Evolutionary conservation across 129 eudicot genomes (phyloP).

Genomic region (Flaveria trinervia): DNA sequence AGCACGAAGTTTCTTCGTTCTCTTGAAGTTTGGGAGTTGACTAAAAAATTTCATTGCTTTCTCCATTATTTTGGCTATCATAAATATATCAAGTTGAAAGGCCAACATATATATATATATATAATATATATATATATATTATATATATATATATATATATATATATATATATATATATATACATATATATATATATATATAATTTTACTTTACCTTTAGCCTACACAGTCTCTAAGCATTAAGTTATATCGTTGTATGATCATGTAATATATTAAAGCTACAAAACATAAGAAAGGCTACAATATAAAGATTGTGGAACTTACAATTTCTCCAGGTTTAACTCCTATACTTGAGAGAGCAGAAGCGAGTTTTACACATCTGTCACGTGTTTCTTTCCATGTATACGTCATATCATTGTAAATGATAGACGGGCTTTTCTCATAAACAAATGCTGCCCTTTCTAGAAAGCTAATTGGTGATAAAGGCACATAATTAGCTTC

Average conservation of each 20-base stretch:
- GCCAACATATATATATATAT: no score
- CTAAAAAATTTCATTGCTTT: not conserved
- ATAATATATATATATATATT: no score
- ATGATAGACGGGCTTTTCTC: constrained; percentile 40
- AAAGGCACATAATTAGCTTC: constrained; percentile 55
- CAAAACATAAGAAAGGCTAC: not conserved
- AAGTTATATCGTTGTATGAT: not conserved
- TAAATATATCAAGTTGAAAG: not conserved
- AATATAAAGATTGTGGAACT: constrained; percentile 16
- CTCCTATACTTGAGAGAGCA: constrained; percentile 39
- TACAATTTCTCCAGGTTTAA: constrained; percentile 40
- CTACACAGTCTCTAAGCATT: not conserved
- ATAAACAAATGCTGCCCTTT: constrained; percentile 54
- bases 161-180: no score
- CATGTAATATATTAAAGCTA: not conserved
- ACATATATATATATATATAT: no score
- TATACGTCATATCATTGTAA: constrained; percentile 29
- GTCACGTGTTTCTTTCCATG: constrained; percentile 49
- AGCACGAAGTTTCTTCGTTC: not conserved
- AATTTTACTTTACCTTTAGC: not conserved
- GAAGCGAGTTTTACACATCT: constrained; percentile 61
- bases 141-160: no score
- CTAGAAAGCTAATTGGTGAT: constrained; percentile 55
- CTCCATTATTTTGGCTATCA: not conserved
- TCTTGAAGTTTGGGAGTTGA: not conserved